Evolutionary conservation across 2,329 filamentous ascomycete species (phyloP).

Genomic region (Colletotrichum tanaceti): DNA sequence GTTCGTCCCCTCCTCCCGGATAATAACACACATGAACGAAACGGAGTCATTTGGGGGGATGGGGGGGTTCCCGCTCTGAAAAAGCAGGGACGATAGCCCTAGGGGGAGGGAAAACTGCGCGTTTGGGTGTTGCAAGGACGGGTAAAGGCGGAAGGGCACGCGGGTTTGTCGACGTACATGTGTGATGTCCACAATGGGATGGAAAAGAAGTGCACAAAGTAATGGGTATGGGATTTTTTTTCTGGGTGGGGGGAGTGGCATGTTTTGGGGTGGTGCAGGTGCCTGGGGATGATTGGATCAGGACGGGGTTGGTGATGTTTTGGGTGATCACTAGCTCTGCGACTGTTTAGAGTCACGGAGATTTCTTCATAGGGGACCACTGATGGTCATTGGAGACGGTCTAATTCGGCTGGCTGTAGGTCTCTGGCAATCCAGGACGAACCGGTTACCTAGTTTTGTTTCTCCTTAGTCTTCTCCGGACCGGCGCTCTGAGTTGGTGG

Average conservation of each 20-base stretch:
- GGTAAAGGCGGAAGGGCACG: not conserved
- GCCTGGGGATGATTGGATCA: slow-evolving; percentile 20
- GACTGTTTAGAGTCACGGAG: not conserved
- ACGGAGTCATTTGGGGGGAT: too few species aligned
- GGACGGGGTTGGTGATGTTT: not conserved
- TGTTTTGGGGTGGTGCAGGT: slow-evolving; percentile 4
- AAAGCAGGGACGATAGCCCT: not conserved
- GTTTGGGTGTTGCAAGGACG: slow-evolving; percentile 27
- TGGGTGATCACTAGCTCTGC: not conserved
- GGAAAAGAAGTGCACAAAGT: not conserved
- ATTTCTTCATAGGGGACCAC: not conserved
- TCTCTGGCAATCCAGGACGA: not conserved
- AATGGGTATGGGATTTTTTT: not conserved
- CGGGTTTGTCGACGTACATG: not conserved
- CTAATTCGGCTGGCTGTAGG: slow-evolving; percentile 2
- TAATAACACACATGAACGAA: not conserved
- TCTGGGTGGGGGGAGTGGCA: not conserved
- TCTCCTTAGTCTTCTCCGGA: not conserved
- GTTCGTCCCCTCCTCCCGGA: not conserved
- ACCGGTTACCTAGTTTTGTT: not conserved
- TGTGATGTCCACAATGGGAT: not conserved
- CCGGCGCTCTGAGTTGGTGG: not conserved
- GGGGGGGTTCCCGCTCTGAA: not conserved
- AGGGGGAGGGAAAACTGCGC: not conserved
- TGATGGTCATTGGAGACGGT: not conserved